Evolutionary conservation across 257 asterid genomes (phyloP), one percentile per base, ranked within the genome.

Genomic region (Plantago major): DNA sequence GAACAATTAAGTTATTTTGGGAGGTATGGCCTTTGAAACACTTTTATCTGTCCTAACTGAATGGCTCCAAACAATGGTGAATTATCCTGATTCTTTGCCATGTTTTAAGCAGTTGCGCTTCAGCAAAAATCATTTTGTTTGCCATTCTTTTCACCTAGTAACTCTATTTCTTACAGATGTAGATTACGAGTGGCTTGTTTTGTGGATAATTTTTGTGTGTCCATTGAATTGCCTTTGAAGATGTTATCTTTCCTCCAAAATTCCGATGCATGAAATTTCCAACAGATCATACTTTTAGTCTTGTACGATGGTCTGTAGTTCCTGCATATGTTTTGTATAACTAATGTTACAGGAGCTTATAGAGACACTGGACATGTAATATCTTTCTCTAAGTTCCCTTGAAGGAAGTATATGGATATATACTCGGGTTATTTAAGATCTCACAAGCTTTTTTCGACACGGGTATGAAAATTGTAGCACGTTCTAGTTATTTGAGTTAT

Each of bases 1-100:
- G 96, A 47, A 73, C 94, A 10, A 73, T 92, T 57, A 92, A 92
- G 76, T 77, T 89, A 59, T 92, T 92, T 76, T 92, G 99, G 99
- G 96, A 89, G 97, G 99, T 92, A 82, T 44, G 55, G 42, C 62
- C 55, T 62, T 62, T 63, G 62, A 42, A 51, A 63, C 60, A 54
- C 72, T 55, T 53, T 26, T 49, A 18, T 64, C 43, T 47, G 62
- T 69, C 60, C n/a, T 63, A 48, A 30, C 53, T 44, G 40, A 46
- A 43, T 71, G 55, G 49, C 19, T 42, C 57, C 28, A 40, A 19
- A 52, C 5, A 42, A 19, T 2, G 40, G 40, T 71, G 61, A 22
- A 48, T 65, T 65, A 49, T 67, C 40, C 42, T 15, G 47, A 33
- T 68, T 61, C 37, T 46, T 49, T 57, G 63, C 73, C 52, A 68